Percentiles rank a stretch among this genome's conserved stretches.
phyloP scores from a whole-genome alignment of 768 basidiomycete genomes.

The Boletales sp. region DNA sequence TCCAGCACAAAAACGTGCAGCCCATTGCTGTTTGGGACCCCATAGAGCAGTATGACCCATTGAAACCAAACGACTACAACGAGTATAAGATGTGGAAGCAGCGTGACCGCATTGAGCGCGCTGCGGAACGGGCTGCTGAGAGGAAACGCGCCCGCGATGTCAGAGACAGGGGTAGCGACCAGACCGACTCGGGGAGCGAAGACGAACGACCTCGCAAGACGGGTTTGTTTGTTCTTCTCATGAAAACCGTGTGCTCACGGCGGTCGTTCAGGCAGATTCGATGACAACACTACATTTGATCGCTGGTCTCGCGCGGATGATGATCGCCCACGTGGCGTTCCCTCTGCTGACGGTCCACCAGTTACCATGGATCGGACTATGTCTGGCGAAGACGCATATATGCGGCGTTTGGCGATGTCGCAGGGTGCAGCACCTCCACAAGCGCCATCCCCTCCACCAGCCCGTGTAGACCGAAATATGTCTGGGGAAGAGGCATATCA shows the following conservation, averaged over 20 bases:
- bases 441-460: slow-evolving; percentile 30
- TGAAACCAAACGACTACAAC: slow-evolving; percentile 84
- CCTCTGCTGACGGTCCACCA: slow-evolving; percentile 25
- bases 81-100: slow-evolving; percentile 83
- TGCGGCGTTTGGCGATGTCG: slow-evolving; percentile 74
- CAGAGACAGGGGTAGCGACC: slow-evolving; percentile 46
- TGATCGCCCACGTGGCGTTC: slow-evolving; percentile 31
- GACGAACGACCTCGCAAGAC: slow-evolving; percentile 63
- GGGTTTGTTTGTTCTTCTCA: slow-evolving; percentile 39
- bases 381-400: slow-evolving; percentile 80
- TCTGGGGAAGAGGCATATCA: slow-evolving; percentile 82
- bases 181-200: slow-evolving; percentile 70
- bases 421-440: slow-evolving; percentile 22
- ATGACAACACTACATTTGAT: slow-evolving; percentile 41
- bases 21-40: slow-evolving; percentile 70
- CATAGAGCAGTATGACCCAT: slow-evolving; percentile 72
- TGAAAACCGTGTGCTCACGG: slow-evolving; percentile 25
- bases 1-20: slow-evolving; percentile 59
- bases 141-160: slow-evolving; percentile 54
- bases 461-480: slow-evolving; percentile 41
- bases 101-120: slow-evolving; percentile 68
- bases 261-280: slow-evolving; percentile 28
- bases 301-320: slow-evolving; percentile 56
- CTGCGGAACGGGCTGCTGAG: slow-evolving; percentile 58
- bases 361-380: slow-evolving; percentile 43